Evolutionary conservation across 495 filamentous ascomycete species (phyloP), one percentile per base, ranked within the genome.

Genomic region (Aspergillus bridgeri): DNA sequence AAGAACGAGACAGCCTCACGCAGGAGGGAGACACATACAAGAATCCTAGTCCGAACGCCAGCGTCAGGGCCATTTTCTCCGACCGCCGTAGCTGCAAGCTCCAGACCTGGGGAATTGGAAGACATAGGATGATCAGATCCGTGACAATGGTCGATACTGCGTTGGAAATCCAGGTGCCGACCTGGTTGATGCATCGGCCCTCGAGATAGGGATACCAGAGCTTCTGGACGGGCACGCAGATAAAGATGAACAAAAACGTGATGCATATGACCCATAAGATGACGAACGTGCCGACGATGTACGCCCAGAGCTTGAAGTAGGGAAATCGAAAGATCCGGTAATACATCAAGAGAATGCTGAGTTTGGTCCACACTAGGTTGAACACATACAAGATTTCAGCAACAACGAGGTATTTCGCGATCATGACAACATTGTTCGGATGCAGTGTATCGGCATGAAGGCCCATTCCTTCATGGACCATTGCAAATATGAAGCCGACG

Each of bases 141-240:
- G 73, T 77, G 6, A 74, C 53, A 22, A 83, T 74, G 42, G 77
- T 81, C 25, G 74, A 73, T 9, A 77, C 68, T 7, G 75, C 74
- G n/a, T 78, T 77, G 8, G 69, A 72, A 29, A 78, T 69, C 58
- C 76, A 80, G 19, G 76, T 77, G 7, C 51, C 67, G 45, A 73
- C 73, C 27, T 75, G 70, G 48, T 76, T 66, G 58, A 81, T 77
- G 59, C 80, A 82, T 3, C 55, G 55, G 0, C 73, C 76, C 0
- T 69, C 60, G 7, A 73, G 52, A 5, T 59, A 57, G 0, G 63
- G 63, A 27, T 72, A 53, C 76, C 75, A 82, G 54, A 73, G 69
- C 38, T 67, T 74, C 13, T 62, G 29, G 33, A 82, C 64, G 0
- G 77, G 79, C 0, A 57, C 66, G 57, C 79, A 83, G 59, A 80